Evolutionary conservation across 306 rosid genomes (phyloP), one percentile per base, ranked within the genome.

Genomic region (Castanospermum australe): DNA sequence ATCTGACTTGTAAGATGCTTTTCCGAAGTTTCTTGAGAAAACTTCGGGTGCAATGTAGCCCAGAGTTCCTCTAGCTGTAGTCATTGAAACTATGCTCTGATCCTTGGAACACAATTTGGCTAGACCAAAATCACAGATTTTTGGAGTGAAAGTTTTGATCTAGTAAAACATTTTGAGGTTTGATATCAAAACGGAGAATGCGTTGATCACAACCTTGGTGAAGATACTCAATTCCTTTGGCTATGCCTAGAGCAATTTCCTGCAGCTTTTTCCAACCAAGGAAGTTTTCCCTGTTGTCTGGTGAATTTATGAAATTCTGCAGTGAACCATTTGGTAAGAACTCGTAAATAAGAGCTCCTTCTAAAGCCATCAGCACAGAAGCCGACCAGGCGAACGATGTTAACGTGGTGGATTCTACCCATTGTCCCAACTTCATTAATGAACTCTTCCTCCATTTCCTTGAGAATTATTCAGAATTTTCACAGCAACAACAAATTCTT

Each of bases 41-140:
- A 87, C 88, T 71, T 84, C 90, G 0, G 84, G 86, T n/a, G 88
- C 86, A 32, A 84, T 87, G 65, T 87, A 87, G 3, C 90, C 90
- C 7, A 79, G 1, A 3, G 90, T 84, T 13, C 90, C 88, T 71
- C 84, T 84, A 0, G 81, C 85, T 1, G 81, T 47, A 5, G 86
- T 87, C 76, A 87, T 84, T 0, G 88, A 84, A 2, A 82, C 67
- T 0, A 38, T 6, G 48, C 86, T 87, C 17, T 76, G 84, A 35
- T 84, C 86, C 52, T 77, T 87, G 1, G 85, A 82, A 24, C 73
- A 84, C 44, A 87, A 71, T 52, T 84, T 84, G 11, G 88, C 85
- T 1, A 84, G 21, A n/a, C 88, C 81, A 33, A 84, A 87, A 44
- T 84, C 88, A 5, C 68, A 79, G 0, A 87, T 36, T n/a, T 87